Conservation (phyloP, 768 basidiomycete genomes). For the Dacryopinax primogenitus region DNA sequence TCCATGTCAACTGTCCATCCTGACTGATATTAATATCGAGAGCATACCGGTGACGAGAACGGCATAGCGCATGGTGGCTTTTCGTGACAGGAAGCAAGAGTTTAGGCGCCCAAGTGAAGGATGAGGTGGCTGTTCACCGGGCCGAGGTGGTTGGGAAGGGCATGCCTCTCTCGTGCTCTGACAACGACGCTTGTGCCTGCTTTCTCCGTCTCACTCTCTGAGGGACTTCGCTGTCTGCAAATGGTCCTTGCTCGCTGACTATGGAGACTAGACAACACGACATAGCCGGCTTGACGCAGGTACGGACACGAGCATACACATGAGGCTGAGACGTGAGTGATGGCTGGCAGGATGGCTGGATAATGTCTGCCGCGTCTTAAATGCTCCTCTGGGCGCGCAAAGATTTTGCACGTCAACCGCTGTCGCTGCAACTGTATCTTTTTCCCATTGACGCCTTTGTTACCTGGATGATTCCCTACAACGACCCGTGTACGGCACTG, state of each 20-base stretch:
- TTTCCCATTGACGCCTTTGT: background rate
- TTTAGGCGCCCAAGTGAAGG: background rate
- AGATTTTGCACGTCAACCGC: background rate
- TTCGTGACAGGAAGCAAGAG: background rate
- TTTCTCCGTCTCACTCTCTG: background rate
- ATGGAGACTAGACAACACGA: background rate
- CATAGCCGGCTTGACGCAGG: constrained; percentile 4
- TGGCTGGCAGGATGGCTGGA: constrained; percentile 7
- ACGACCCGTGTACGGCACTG: background rate
- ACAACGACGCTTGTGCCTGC: background rate
- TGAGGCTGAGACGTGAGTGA: constrained; percentile 9
- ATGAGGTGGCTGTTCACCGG: constrained; percentile 8
- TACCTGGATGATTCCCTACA: background rate
- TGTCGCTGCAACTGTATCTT: no score
- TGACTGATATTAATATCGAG: background rate
- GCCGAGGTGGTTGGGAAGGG: background rate
- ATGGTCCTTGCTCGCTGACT: background rate
- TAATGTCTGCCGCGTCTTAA: background rate
- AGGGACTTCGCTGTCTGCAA: background rate
- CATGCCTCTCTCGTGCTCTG: background rate
- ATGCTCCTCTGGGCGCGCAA: background rate
- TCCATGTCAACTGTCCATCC: background rate
- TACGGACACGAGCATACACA: background rate
- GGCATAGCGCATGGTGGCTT: constrained; percentile 61
- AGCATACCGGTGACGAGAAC: constrained; percentile 40